Percentiles rank a stretch among this genome's conserved stretches.
Conservation (phyloP, 192 early-diverging fungal genomes). For the Coemansia guatemalensis region DNA sequence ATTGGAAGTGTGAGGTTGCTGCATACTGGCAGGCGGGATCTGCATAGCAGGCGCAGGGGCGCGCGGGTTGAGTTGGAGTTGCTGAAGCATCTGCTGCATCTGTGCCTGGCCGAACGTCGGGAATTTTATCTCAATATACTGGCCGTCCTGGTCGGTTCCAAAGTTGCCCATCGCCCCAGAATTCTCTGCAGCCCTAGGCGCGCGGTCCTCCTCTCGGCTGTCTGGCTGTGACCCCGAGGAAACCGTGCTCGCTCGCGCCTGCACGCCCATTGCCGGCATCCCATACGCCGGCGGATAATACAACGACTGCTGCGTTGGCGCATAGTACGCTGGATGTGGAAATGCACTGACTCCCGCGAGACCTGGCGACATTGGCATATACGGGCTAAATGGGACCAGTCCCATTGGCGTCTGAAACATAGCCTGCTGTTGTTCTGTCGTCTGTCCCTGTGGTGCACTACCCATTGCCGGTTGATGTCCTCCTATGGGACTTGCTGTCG, state of each 20-base stretch:
- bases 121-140: conserved; percentile 56
- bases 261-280: conserved; percentile 21
- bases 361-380: conserved; percentile 33
- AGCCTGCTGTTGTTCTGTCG: conserved; percentile 19
- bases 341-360: conserved; percentile 40
- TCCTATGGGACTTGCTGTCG: neutral
- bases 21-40: neutral
- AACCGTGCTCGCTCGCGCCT: conserved; percentile 28
- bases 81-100: conserved; percentile 54
- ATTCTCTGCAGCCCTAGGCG: conserved; percentile 37
- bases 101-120: conserved; percentile 51
- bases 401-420: conserved; percentile 39
- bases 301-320: conserved; percentile 28
- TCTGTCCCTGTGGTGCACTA: conserved; percentile 25
- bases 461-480: neutral
- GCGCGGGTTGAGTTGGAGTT: conserved; percentile 39
- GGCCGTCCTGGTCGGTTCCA: conserved; percentile 43
- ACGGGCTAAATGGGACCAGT: conserved; percentile 28
- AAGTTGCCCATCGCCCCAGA: conserved; percentile 40
- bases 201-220: conserved; percentile 9
- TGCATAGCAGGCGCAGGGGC: no score
- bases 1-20: neutral
- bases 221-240: conserved; percentile 9
- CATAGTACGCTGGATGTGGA: conserved; percentile 39
- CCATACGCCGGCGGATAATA: conserved; percentile 40